A percentile compares a stretch with the other conserved stretches of the same genome.
phyloP scores from a whole-genome alignment of 176 grass and related monocot genomes.

The Dendrocalamus sinicus region DNA sequence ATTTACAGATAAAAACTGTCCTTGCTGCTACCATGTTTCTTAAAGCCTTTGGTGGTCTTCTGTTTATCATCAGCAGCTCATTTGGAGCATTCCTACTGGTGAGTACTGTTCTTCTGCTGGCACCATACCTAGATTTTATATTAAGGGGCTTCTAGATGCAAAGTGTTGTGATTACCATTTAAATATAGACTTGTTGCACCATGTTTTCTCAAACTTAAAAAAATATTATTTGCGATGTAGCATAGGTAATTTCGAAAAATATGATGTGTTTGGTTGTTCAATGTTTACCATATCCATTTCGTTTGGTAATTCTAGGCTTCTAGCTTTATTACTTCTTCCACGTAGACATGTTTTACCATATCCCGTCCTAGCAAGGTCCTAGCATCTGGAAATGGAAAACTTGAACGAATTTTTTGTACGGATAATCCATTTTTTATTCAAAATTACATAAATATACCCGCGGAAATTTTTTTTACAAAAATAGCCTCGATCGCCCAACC shows the following conservation, averaged over 20 bases:
- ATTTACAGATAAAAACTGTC: constrained; percentile 66
- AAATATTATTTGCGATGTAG: neutral
- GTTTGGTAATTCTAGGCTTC: neutral
- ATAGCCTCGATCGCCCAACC: too few relatives aligned
- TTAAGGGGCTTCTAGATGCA: neutral
- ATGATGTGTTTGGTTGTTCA: neutral
- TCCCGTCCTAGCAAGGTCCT: neutral
- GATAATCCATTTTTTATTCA: too few relatives aligned
- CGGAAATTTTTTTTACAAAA: too few relatives aligned
- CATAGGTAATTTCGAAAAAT: neutral
- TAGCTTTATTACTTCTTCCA: neutral
- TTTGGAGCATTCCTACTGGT: constrained; percentile 71
- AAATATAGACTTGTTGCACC: neutral
- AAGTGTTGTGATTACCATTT: neutral
- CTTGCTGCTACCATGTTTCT: constrained; percentile 62
- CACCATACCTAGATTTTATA: neutral
- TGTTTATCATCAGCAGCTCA: constrained; percentile 74
- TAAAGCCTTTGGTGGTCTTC: constrained; percentile 71
- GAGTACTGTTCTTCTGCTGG: constrained; percentile 24
- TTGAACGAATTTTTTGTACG: too few relatives aligned
- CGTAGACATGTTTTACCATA: neutral
- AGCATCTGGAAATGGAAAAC: constrained; percentile 9
- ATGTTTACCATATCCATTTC: neutral
- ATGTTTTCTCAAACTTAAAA: neutral
- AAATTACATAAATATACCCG: too few relatives aligned